phyloP scores from a whole-genome alignment of 345 rosid species.

The Erysimum cheiranthoides region DNA sequence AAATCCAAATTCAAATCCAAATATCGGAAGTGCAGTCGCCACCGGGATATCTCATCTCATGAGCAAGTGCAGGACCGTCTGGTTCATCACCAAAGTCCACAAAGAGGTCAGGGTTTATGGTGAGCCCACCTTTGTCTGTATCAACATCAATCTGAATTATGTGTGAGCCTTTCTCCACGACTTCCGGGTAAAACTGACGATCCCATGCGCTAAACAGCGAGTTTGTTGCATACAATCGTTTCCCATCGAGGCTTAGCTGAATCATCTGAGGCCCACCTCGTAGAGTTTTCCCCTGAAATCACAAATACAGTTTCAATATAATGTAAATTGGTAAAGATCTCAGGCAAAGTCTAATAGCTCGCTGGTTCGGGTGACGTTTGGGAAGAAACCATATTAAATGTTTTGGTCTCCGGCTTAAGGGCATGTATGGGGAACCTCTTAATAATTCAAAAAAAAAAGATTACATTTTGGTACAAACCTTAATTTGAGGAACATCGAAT shows the following conservation, averaged over 20 bases:
- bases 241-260: conserved; percentile 86
- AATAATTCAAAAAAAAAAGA: too few relatives aligned
- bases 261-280: conserved; percentile 95
- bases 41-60: conserved; percentile 91
- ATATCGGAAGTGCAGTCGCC: conserved; percentile 95
- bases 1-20: conserved; percentile 52
- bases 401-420: too few relatives aligned
- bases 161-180: conserved; percentile 81
- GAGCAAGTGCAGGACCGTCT: conserved; percentile 83
- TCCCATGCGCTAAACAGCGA: conserved; percentile 89
- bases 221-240: conserved; percentile 83
- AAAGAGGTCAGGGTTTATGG: conserved; percentile 68
- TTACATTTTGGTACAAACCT: conserved; percentile 54
- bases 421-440: too few relatives aligned
- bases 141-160: conserved; percentile 82
- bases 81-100: conserved; percentile 87
- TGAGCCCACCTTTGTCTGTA: conserved; percentile 73
- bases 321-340: too few relatives aligned
- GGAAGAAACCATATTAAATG: too few relatives aligned
- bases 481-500: conserved; percentile 65
- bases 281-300: conserved; percentile 60
- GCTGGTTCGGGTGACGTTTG: too few relatives aligned
- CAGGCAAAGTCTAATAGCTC: too few relatives aligned
- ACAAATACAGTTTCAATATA: neutral
- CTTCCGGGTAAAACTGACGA: conserved; percentile 75